Conservation (phyloP, 257 asterid species). For the Nicotiana sylvestris region DNA sequence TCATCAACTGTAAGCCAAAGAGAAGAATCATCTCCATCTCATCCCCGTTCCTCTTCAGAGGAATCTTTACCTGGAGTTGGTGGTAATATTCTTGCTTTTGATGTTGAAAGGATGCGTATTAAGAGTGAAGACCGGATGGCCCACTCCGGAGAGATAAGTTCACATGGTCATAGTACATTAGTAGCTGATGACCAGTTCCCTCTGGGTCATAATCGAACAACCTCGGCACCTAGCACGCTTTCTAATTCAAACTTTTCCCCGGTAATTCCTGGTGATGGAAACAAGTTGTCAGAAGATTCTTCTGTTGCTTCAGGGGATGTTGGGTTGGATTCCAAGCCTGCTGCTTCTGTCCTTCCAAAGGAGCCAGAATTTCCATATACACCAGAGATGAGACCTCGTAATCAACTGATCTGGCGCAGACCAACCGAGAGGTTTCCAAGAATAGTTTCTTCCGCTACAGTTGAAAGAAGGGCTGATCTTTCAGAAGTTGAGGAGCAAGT, state of each 20-base stretch:
- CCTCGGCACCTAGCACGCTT: slow-evolving; percentile 55
- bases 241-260: slow-evolving; percentile 50
- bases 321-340: slow-evolving; percentile 44
- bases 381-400: slow-evolving; percentile 53
- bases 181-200: slow-evolving; percentile 33
- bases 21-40: slow-evolving; percentile 43
- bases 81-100: slow-evolving; percentile 39
- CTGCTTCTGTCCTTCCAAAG: slow-evolving; percentile 40
- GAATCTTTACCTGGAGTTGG: slow-evolving; percentile 48
- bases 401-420: slow-evolving; percentile 63
- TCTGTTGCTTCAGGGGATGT: slow-evolving; percentile 65
- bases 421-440: slow-evolving; percentile 61
- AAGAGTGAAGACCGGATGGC: slow-evolving; percentile 51
- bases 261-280: slow-evolving; percentile 49
- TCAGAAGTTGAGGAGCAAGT: slow-evolving; percentile 63
- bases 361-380: slow-evolving; percentile 45
- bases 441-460: slow-evolving; percentile 50
- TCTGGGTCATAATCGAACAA: slow-evolving; percentile 49
- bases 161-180: slow-evolving; percentile 33
- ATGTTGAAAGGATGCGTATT: slow-evolving; percentile 40
- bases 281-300: slow-evolving; percentile 44
- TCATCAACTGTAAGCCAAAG: slow-evolving; percentile 35
- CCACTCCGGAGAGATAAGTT: slow-evolving; percentile 54
- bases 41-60: slow-evolving; percentile 54
- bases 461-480: slow-evolving; percentile 66